Percentiles rank a stretch among this genome's conserved stretches.
Evolutionary conservation across 495 filamentous ascomycete genomes (phyloP).

Genomic region (Neurospora africana): DNA sequence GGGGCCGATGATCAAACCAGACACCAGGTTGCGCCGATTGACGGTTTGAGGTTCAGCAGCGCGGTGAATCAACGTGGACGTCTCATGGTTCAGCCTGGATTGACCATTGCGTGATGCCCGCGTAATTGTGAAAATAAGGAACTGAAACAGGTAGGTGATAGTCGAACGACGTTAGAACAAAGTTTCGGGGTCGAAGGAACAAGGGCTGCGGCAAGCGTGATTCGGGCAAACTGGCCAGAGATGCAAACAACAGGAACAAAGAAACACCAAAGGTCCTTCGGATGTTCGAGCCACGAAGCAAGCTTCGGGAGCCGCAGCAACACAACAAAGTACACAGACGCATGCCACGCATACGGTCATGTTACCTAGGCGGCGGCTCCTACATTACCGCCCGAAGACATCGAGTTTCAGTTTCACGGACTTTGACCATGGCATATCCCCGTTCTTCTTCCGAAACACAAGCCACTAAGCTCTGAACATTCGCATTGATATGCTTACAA

Average conservation of each 20-base stretch:
- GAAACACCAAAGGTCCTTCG: background rate
- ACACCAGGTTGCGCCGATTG: background rate
- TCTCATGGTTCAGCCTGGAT: background rate
- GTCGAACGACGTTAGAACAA: background rate
- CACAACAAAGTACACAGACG: background rate
- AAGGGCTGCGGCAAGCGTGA: background rate
- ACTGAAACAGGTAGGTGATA: background rate
- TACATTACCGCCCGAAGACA: background rate
- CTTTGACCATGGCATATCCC: background rate
- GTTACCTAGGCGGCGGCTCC: background rate
- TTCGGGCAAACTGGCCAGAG: background rate
- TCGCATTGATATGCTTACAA: background rate
- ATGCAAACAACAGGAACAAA: background rate
- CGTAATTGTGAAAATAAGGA: background rate
- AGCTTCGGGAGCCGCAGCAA: background rate
- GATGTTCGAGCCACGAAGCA: background rate
- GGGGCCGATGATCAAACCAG: background rate
- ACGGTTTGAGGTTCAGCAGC: background rate
- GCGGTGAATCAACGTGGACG: background rate
- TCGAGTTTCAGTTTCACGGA: background rate
- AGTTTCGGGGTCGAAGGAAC: background rate
- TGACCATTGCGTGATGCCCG: background rate
- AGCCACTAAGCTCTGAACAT: background rate
- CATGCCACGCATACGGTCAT: background rate
- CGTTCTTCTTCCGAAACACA: background rate